phyloP scores from a whole-genome alignment of 352 stramenopile genomes.

The Pseudoperonospora humuli region DNA sequence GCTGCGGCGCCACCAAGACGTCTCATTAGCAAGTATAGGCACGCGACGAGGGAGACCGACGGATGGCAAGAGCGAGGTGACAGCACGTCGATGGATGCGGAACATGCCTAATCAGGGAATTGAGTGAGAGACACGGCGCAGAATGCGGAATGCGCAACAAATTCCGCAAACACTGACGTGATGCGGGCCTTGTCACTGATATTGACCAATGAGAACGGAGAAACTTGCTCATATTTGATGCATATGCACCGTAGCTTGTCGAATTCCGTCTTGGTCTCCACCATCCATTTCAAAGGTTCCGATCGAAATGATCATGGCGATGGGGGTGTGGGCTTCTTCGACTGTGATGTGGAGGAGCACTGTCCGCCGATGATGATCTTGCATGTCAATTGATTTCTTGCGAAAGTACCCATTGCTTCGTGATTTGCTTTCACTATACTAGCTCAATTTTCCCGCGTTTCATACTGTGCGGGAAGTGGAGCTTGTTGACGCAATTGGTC shows the following conservation, averaged over 20 bases:
- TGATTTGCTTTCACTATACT: conserved; percentile 12
- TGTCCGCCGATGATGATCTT: conserved; percentile 7
- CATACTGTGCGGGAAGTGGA: background rate
- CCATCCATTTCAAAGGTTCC: background rate
- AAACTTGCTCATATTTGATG: conserved; percentile 4
- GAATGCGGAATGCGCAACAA: conserved; percentile 11
- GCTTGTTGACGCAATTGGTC: background rate
- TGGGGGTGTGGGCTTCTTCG: background rate
- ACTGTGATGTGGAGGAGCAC: too few species aligned
- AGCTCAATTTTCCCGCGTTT: background rate
- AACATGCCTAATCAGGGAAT: conserved; percentile 31
- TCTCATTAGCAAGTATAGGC: conserved; percentile 5
- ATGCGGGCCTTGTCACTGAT: background rate
- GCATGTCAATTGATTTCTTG: conserved; percentile 25
- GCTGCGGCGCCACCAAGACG: conserved; percentile 16
- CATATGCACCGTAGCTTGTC: background rate
- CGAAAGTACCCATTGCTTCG: conserved; percentile 16
- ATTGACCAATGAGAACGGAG: conserved; percentile 5
- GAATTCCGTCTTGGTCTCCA: background rate
- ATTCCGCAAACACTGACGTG: conserved; percentile 17
- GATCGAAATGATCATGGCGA: background rate
- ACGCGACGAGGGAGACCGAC: conserved; percentile 14
- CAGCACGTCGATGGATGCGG: conserved; percentile 34
- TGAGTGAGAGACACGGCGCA: conserved; percentile 1
- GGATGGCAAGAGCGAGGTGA: conserved; percentile 16